Percentiles rank a stretch among this genome's conserved stretches.
Conservation (phyloP, 371 early-diverging fungal genomes). For the Mortierella sp. region DNA sequence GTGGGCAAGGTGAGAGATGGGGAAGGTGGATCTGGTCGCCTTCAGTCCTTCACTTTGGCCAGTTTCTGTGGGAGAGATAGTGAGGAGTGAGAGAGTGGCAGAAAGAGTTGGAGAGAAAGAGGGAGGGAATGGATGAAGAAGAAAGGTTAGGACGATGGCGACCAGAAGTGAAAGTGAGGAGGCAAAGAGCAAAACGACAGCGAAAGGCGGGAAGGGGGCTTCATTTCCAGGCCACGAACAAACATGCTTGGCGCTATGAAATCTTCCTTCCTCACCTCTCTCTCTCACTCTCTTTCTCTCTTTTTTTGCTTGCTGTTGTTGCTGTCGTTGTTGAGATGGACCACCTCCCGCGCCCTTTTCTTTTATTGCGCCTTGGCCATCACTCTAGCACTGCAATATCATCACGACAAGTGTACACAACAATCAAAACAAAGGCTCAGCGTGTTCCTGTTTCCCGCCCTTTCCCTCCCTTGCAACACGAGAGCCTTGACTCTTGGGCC, state of each 20-base stretch:
- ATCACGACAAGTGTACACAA: not conserved
- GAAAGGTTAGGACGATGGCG: not conserved
- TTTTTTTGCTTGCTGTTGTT: not conserved
- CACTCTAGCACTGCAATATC: not conserved
- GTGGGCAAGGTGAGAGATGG: not conserved
- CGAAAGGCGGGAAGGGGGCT: not conserved
- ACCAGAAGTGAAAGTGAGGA: not conserved
- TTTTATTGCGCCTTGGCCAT: not conserved
- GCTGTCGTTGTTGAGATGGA: not conserved
- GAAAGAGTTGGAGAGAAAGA: not conserved
- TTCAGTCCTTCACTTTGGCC: constrained; percentile 1
- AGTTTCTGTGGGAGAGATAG: not conserved
- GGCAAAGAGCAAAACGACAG: not conserved
- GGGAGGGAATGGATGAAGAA: not conserved
- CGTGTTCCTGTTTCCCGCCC: constrained; percentile 1
- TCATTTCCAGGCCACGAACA: not conserved
- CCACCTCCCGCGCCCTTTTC: not conserved
- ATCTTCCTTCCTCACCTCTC: not conserved
- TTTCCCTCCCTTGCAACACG: not conserved
- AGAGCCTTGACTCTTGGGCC: constrained; percentile 9
- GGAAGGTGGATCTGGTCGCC: not conserved
- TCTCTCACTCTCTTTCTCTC: not conserved
- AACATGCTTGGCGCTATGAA: not conserved
- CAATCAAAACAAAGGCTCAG: not conserved
- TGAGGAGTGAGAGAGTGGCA: not conserved